A percentile compares a stretch with the other conserved stretches of the same genome.
These are phyloP conservation scores for Calonectria multiphialidica DNA, from an alignment of 2,329 filamentous ascomycete species.

Conservation along the genomic window DNA sequence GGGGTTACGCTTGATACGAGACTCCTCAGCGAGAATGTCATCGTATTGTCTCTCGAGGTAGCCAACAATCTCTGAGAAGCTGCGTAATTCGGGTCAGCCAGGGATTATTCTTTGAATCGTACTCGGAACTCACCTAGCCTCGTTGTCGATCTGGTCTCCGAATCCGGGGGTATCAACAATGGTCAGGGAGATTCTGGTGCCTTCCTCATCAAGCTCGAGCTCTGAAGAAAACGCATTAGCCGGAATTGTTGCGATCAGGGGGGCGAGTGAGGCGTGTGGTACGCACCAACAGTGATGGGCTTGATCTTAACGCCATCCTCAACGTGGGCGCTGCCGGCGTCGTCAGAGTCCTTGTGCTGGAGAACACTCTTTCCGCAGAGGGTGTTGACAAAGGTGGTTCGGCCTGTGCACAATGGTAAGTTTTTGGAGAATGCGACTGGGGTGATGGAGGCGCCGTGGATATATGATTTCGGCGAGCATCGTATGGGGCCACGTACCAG, in stretches of 20 bases:
- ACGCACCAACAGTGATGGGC: conserved; percentile 92
- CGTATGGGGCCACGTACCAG: conserved; percentile 73
- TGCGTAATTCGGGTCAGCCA: conserved; percentile 50
- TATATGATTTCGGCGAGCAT: conserved; percentile 28
- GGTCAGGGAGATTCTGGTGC: conserved; percentile 96
- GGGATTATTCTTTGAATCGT: background rate
- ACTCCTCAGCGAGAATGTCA: conserved; percentile 98
- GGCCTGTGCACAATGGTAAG: conserved; percentile 68
- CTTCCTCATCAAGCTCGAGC: conserved; percentile 96
- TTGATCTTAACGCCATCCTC: conserved; percentile 99
- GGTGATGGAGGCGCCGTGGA: conserved; percentile 22
- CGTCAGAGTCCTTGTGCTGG: conserved; percentile 91
- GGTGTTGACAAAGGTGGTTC: conserved; percentile 99
- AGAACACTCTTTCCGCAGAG: conserved; percentile 96
- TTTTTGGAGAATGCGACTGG: conserved; percentile 18
- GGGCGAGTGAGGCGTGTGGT: background rate
- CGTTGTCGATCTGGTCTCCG: conserved; percentile 99
- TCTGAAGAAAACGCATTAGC: conserved; percentile 64
- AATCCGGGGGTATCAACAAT: conserved; percentile 99
- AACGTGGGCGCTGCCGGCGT: conserved; percentile 87
- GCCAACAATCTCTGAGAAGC: conserved; percentile 97
- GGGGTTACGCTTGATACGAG: conserved; percentile 99
- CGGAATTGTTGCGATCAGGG: conserved; percentile 36
- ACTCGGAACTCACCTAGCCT: conserved; percentile 79
- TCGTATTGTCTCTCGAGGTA: conserved; percentile 99